Evolutionary conservation across 768 basidiomycete genomes (phyloP).

Genomic region (Daedaleopsis nitida): DNA sequence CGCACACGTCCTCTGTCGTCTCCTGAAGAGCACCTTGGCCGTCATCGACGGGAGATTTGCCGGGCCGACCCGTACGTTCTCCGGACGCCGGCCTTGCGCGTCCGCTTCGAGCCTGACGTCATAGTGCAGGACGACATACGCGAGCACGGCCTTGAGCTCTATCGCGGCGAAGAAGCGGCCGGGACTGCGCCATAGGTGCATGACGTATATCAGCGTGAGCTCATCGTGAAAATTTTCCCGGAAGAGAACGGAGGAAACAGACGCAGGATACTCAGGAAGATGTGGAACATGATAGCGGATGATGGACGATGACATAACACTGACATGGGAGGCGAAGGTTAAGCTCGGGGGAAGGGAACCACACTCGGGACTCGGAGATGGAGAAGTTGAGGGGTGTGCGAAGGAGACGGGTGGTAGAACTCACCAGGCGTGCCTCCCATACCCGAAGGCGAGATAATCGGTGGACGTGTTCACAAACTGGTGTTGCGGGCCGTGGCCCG

Average conservation of each 20-base stretch:
- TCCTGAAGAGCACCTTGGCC: background rate
- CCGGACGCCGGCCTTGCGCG: background rate
- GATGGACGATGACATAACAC: background rate
- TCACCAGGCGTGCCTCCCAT: conserved; percentile 25
- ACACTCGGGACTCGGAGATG: background rate
- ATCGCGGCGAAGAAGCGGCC: conserved; percentile 37
- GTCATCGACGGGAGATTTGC: background rate
- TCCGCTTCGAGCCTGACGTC: conserved; percentile 12
- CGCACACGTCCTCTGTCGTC: background rate
- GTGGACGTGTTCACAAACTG: conserved; percentile 19
- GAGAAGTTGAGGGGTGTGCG: background rate
- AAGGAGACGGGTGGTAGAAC: background rate
- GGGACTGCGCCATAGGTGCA: conserved; percentile 23
- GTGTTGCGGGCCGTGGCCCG: conserved; percentile 11
- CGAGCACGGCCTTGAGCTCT: conserved; percentile 36
- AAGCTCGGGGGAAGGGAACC: too few species aligned
- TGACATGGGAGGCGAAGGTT: too few species aligned
- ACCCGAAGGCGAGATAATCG: conserved; percentile 23
- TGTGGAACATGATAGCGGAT: too few species aligned
- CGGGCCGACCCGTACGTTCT: background rate
- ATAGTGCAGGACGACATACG: conserved; percentile 33
- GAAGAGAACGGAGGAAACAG: too few species aligned
- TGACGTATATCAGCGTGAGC: background rate
- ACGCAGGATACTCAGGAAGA: too few species aligned
- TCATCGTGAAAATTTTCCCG: background rate